phyloP scores from a whole-genome alignment of 2,329 filamentous ascomycete species.

The Endoconidiophora laricicola region DNA sequence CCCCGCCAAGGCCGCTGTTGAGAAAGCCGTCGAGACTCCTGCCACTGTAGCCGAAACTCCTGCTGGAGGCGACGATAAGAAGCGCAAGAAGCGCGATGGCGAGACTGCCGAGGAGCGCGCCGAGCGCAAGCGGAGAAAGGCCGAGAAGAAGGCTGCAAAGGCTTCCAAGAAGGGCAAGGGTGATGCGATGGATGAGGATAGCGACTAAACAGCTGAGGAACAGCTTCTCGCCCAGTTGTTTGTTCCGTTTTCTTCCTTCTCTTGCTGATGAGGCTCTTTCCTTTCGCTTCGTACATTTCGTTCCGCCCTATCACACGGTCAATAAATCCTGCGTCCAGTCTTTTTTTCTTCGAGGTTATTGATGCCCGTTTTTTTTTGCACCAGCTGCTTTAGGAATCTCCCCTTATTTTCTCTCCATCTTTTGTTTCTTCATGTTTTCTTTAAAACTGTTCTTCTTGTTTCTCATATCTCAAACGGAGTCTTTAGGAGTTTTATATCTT shows the following conservation, averaged over 20 bases:
- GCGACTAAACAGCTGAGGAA: conserved; percentile 24
- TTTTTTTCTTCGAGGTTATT: not conserved
- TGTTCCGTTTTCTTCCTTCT: not conserved
- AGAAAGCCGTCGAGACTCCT: conserved; percentile 22
- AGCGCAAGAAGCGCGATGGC: conserved; percentile 69
- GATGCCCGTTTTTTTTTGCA: not conserved
- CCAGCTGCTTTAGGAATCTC: not conserved
- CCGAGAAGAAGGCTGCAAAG: conserved; percentile 43
- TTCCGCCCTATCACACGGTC: not conserved
- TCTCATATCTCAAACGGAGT: not conserved
- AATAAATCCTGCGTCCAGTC: not conserved
- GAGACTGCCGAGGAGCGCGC: conserved; percentile 55
- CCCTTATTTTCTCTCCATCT: conserved; percentile 1
- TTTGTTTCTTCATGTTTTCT: conserved; percentile 2
- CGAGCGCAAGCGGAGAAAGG: conserved; percentile 42
- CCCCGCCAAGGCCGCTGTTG: conserved; percentile 17
- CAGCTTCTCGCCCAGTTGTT: not conserved
- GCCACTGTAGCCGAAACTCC: conserved; percentile 24
- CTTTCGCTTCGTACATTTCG: not conserved
- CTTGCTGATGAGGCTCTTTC: not conserved
- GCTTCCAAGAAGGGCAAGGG: conserved; percentile 35
- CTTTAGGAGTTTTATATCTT: conserved; percentile 1
- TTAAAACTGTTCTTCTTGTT: not conserved
- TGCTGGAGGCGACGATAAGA: conserved; percentile 40
- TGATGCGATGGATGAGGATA: conserved; percentile 35